Base-by-base conservation (phyloP, 2,329 filamentous ascomycete genomes). In the Ophiostoma fasciatum region DNA sequence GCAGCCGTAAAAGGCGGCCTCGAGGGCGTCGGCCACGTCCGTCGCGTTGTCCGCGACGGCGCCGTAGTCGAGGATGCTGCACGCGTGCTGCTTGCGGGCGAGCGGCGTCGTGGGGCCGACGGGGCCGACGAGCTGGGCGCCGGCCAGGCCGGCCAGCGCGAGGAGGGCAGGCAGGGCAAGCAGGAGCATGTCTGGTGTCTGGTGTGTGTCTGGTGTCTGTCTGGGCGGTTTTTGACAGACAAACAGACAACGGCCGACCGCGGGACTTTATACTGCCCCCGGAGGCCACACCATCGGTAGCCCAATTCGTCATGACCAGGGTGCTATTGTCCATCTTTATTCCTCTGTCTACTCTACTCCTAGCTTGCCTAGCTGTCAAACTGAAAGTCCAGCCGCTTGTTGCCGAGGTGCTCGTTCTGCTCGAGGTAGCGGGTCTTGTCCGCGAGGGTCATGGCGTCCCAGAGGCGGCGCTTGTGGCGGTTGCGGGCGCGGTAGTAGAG, bases 401-500 rank as follows among this genome's bases (percentile, higher is more conserved):
- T 63, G 19, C 64, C 64, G 31, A 56, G 51, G 20, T 61, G 55
- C 21, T 49, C 56, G 9, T 61, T 62, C 5, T 53, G 56, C 15
- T 49, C 45, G 3, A 71, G 53, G 47, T 76, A 77, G 13, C 59
- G 45, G 3, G 53, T 52, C 46, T 60, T 59, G 45, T 71, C 61
- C n/a, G 64, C 61, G 28, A 58, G 53, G 6, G 49, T 62, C 61
- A 73, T 63, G 8, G 51, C 51, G 17, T 58, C 52, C 68, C 68
- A 73, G 11, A 57, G 49, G 20, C 39, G 44, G 12, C 66, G 63
- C 32, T 61, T 60, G 40, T 51, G 56, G 43, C 52, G 56, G 43
- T 75, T 74, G 13, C 64, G 55, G 43, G 47, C 53, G 2, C 66
- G 50, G 45, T 75, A 74, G 44, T 68, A 74, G 2, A 39, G 36